These are phyloP conservation scores for Sphagnum contortum DNA, from an alignment of 225 moss, liverwort and hornwort species.

Conservation along the genomic window DNA sequence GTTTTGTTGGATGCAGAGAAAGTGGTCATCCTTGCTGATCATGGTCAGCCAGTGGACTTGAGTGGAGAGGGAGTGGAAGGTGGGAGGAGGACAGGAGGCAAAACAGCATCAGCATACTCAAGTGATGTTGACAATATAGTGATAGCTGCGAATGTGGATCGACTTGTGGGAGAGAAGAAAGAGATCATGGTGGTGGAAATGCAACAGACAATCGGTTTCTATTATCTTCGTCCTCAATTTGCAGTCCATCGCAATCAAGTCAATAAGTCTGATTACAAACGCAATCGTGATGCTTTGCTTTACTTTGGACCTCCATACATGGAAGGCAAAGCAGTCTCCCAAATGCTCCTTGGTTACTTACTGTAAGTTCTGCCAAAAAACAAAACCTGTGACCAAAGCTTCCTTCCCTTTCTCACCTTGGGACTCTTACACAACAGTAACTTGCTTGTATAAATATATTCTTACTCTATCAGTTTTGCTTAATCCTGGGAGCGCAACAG, in stretches of 20 bases:
- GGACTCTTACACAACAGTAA: too few species aligned
- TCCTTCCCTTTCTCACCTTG: not conserved
- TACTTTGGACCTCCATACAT: constrained; percentile 70
- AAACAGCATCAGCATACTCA: constrained; percentile 46
- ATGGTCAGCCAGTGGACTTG: constrained; percentile 24
- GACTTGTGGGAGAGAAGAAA: constrained; percentile 38
- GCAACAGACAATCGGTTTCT: constrained; percentile 59
- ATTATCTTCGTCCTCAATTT: constrained; percentile 62
- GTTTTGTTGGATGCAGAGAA: constrained; percentile 27
- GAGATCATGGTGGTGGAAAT: constrained; percentile 58
- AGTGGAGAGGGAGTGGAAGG: constrained; percentile 33
- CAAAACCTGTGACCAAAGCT: too few species aligned
- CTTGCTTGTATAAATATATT: too few species aligned
- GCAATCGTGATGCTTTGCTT: constrained; percentile 55
- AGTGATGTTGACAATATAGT: constrained; percentile 81
- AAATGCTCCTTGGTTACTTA: constrained; percentile 55
- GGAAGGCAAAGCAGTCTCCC: constrained; percentile 74
- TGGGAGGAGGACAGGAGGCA: constrained; percentile 26
- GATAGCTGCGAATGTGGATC: constrained; percentile 64
- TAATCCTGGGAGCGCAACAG: too few species aligned
- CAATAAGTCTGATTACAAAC: constrained; percentile 22
- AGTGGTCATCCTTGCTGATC: constrained; percentile 65
- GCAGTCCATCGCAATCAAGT: constrained; percentile 36
- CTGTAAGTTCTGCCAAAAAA: constrained; percentile 30
- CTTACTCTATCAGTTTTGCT: too few species aligned